Evolutionary conservation across 768 basidiomycete genomes (phyloP), one percentile per base, ranked within the genome.

Genomic region (Mycena indigotica): DNA sequence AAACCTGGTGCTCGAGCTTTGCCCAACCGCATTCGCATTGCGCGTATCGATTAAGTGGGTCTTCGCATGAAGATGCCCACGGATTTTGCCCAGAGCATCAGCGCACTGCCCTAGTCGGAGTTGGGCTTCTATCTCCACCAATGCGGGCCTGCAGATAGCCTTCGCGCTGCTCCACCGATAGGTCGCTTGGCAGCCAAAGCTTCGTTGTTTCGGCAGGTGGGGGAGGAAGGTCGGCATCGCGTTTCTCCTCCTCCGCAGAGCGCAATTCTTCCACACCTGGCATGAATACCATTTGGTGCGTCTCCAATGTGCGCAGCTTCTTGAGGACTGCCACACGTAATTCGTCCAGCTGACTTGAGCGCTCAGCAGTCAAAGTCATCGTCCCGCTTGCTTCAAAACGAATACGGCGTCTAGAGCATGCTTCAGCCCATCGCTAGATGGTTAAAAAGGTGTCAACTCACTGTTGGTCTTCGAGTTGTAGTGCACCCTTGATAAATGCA

Each of bases 51-150:
- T 38, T 16, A 62, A 28, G 21, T 54, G 52, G 2, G 24, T 23
- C 30, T 62, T 58, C 25, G 61, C 25, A 46, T 62, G 56, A 0
- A 62, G 52, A 10, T 51, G 51, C 1, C 40, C 25, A 2, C 56
- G 56, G 3, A 62, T 19, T 5, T 40, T 30, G 1, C 48, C 15
- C 5, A 62, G 32, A 16, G 44, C 44, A 16, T 58, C 45, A 4
- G 25, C 53, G 21, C 52, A 54, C 52, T 62, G 61, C 3, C 25
- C 57, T 2, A 46, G 19, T 1, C 57, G 28, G 24, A 59, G 41
- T 19, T n/a, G 10, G 1, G 16, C 15, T 44, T 59, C 57, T 28
- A 24, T 54, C 6, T 25, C 24, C 17, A 15, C 38, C 3, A 59
- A n/a, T 21, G 5, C 16, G 10, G 10, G 38, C 17, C 10, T 32